phyloP scores from a whole-genome alignment of 75 land plant genomes.

The Pinus taeda region DNA sequence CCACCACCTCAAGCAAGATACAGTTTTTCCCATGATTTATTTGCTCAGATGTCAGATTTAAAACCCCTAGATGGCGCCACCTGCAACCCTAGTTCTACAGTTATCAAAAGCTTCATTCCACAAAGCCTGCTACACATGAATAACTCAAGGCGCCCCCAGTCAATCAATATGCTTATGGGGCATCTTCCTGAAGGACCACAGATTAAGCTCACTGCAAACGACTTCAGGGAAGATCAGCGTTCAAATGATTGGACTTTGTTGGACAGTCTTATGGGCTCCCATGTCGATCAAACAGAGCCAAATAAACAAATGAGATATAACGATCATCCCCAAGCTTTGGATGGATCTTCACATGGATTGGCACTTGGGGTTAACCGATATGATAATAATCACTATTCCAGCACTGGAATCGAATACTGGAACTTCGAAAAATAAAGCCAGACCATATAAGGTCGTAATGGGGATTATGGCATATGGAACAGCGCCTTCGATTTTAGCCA shows the following conservation, averaged over 20 bases:
- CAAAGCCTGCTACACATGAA: not conserved
- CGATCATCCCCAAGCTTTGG: not conserved
- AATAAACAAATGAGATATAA: not conserved
- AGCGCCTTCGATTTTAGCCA: not conserved
- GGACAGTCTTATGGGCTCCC: conserved; percentile 31
- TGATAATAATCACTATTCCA: conserved; percentile 1
- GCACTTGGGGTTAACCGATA: not conserved
- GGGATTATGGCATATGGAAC: not conserved
- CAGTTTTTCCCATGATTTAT: conserved; percentile 15
- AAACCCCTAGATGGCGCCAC: conserved; percentile 15
- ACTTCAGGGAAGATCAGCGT: conserved; percentile 1
- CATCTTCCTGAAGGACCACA: not conserved
- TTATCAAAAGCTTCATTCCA: conserved; percentile 1
- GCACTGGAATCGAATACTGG: conserved; percentile 9
- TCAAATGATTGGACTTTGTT: conserved; percentile 37
- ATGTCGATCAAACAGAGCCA: not conserved
- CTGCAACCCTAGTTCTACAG: not conserved
- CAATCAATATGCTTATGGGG: not conserved
- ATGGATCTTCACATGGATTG: conserved; percentile 6
- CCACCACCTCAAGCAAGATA: not conserved
- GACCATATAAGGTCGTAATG: not conserved
- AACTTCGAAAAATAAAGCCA: conserved; percentile 3
- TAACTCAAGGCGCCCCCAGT: not conserved
- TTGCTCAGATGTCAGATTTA: conserved; percentile 39
- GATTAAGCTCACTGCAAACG: not conserved